Conservation (phyloP, 139 green algal genomes). For the Mesostigma viride region DNA sequence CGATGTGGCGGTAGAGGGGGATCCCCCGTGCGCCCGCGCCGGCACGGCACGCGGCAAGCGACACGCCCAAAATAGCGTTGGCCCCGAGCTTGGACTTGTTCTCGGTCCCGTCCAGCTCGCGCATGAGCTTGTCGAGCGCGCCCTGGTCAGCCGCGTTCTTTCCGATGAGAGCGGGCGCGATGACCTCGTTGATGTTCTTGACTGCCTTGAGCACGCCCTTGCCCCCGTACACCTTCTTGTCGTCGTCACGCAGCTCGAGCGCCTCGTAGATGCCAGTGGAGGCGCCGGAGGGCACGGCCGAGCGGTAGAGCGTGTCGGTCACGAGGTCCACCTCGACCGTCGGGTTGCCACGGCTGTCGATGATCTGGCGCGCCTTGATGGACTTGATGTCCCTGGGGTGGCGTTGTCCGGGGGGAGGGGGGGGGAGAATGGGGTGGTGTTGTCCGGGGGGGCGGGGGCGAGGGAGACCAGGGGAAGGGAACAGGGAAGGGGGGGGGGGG, state of each 20-base stretch:
- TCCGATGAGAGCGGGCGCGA: slow-evolving; percentile 74
- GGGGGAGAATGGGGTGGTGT: no score
- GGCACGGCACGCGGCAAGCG: slow-evolving; percentile 81
- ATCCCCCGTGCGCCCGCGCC: slow-evolving; percentile 87
- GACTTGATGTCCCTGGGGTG: no score
- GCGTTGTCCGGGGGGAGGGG: no score
- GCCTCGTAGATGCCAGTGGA: slow-evolving; percentile 92
- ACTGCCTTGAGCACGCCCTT: slow-evolving; percentile 93
- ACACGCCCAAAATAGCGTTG: slow-evolving; percentile 97
- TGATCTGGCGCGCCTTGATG: slow-evolving; percentile 68
- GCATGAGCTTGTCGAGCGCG: slow-evolving; percentile 84
- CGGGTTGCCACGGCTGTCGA: slow-evolving; percentile 92
- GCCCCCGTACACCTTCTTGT: slow-evolving; percentile 60
- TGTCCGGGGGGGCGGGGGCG: no score
- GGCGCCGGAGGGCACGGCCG: slow-evolving; percentile 75
- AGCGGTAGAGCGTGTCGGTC: slow-evolving; percentile 77
- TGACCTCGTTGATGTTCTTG: slow-evolving; percentile 87
- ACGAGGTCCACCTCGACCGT: slow-evolving; percentile 83
- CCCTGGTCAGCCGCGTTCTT: slow-evolving; percentile 81
- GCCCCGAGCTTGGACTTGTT: slow-evolving; percentile 97
- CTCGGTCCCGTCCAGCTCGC: slow-evolving; percentile 83
- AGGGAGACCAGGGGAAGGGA: no score
- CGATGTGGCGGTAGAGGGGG: slow-evolving; percentile 89
- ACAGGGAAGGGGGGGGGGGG: no score
- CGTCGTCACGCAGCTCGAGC: slow-evolving; percentile 89